These are phyloP conservation scores for Fusarium denticulatum DNA, from an alignment of 2,329 filamentous ascomycete species.

Conservation along the genomic window DNA sequence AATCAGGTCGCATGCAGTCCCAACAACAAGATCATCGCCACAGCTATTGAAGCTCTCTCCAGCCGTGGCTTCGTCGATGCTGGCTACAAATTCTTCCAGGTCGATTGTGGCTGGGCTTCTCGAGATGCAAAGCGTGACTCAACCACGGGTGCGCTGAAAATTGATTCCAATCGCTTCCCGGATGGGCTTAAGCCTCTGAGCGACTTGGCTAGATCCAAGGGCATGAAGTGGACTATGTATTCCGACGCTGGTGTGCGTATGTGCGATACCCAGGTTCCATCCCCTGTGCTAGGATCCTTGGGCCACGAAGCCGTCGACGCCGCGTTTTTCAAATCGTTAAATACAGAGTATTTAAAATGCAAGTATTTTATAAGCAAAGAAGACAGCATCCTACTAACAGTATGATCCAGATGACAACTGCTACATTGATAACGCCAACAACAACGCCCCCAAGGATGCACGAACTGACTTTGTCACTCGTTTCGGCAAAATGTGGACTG, in stretches of 20 bases:
- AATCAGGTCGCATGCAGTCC: background rate
- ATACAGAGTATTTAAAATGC: background rate
- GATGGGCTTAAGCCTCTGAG: background rate
- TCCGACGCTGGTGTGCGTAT: background rate
- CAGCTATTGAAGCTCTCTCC: background rate
- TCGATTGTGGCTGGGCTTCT: background rate
- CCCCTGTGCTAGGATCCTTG: background rate
- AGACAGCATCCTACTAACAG: background rate
- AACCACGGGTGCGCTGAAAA: background rate
- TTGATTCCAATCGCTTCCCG: background rate
- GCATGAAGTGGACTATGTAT: conserved; percentile 1
- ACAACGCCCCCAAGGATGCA: background rate
- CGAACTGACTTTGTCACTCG: background rate
- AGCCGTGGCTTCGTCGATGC: background rate
- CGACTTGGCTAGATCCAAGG: background rate
- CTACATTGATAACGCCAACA: background rate
- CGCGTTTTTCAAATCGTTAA: background rate
- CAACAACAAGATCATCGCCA: background rate
- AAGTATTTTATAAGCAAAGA: background rate
- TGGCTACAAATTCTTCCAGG: background rate
- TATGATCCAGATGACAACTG: background rate
- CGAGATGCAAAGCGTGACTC: background rate
- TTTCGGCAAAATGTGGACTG: background rate
- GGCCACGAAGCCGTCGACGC: background rate
- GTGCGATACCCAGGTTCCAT: background rate